phyloP scores from a whole-genome alignment of 1,139 yeast species.

The Taiozyma sp. region DNA sequence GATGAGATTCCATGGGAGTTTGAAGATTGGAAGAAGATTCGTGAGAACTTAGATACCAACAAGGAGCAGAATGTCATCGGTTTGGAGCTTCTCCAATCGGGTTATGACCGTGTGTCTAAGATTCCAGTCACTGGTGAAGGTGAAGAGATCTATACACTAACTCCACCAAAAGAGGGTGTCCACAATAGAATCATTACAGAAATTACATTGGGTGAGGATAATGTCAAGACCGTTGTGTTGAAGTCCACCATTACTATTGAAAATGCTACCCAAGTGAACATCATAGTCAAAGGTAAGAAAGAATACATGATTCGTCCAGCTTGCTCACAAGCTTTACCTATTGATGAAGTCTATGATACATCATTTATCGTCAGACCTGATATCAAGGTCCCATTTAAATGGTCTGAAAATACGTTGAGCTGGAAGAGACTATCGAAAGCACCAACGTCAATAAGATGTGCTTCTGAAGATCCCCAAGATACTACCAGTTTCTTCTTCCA shows the following conservation, averaged over 20 bases:
- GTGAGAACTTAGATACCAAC: conserved; percentile 74
- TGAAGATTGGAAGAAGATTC: conserved; percentile 85
- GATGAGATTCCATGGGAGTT: conserved; percentile 78
- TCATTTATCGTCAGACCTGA: conserved; percentile 59
- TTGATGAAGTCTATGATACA: conserved; percentile 58
- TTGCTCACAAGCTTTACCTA: conserved; percentile 59
- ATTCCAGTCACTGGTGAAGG: conserved; percentile 81
- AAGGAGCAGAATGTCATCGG: conserved; percentile 56
- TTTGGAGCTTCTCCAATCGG: conserved; percentile 49
- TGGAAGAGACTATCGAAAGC: conserved; percentile 64
- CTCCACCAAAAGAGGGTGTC: conserved; percentile 56
- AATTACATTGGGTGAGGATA: conserved; percentile 62
- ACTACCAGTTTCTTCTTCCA: conserved; percentile 59
- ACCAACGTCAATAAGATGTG: conserved; percentile 56
- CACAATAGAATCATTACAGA: conserved; percentile 76
- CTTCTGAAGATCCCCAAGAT: conserved; percentile 34
- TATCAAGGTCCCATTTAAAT: conserved; percentile 45
- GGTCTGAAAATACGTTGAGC: conserved; percentile 56
- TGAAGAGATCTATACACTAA: conserved; percentile 63
- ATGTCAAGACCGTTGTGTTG: conserved; percentile 68
- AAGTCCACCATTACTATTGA: conserved; percentile 69
- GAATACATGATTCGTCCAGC: conserved; percentile 45
- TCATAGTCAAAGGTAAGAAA: conserved; percentile 37
- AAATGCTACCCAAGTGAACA: conserved; percentile 64
- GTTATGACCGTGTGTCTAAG: conserved; percentile 45